Conservation (phyloP, 176 grass and related monocot genomes). For the Avena atlantica region DNA sequence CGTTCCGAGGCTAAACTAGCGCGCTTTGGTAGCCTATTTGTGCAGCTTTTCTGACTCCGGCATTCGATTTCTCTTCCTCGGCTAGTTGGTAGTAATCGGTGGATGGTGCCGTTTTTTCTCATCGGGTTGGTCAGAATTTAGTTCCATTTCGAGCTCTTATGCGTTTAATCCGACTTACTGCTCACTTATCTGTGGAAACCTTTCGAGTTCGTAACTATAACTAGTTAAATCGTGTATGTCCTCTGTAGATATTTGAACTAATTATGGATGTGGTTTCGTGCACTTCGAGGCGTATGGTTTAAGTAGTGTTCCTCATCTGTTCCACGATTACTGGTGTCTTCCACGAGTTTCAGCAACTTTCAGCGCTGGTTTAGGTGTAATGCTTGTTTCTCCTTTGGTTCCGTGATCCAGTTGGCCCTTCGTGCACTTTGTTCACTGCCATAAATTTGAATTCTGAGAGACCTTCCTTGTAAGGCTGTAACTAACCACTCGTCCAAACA, state of each 20-base stretch:
- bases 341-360: slow-evolving; percentile 18
- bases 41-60: background rate
- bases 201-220: background rate
- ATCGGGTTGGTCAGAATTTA: background rate
- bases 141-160: background rate
- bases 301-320: background rate
- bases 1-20: background rate
- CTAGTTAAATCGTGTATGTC: background rate
- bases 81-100: background rate
- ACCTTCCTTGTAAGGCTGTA: background rate
- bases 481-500: slow-evolving; percentile 38
- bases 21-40: background rate
- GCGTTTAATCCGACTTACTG: background rate
- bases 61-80: background rate
- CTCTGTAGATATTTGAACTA: background rate
- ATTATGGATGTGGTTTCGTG: slow-evolving; percentile 16
- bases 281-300: slow-evolving; percentile 5
- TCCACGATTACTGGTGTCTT: background rate
- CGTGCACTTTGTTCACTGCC: background rate
- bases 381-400: background rate
- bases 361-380: background rate
- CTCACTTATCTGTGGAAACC: background rate
- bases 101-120: background rate
- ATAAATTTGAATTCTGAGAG: slow-evolving; percentile 10
- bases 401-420: background rate